phyloP scores from a whole-genome alignment of 495 filamentous ascomycete species.

The Aspergillus heteromorphus region DNA sequence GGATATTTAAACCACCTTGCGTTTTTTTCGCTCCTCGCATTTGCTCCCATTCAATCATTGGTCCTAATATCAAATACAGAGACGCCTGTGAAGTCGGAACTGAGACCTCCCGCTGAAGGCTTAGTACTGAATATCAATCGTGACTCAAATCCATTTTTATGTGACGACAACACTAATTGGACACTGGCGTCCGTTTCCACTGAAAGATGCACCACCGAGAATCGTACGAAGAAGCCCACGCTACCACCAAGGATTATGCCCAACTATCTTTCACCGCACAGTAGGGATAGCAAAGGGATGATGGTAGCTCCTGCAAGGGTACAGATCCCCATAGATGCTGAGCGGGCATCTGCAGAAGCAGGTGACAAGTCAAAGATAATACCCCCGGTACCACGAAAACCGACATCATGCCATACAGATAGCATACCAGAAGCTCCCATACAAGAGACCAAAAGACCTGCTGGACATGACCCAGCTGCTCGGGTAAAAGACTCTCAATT shows the following conservation, averaged over 20 bases:
- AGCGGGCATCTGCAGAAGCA: not conserved
- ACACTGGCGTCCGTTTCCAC: conserved; percentile 23
- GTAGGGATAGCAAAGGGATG: not conserved
- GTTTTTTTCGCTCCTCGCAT: too few relatives aligned
- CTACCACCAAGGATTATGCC: conserved; percentile 9
- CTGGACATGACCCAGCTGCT: not conserved
- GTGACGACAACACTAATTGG: conserved; percentile 72
- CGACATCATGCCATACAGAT: conserved; percentile 23
- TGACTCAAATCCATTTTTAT: conserved; percentile 74
- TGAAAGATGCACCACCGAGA: not conserved
- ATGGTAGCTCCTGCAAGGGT: not conserved
- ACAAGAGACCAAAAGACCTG: not conserved
- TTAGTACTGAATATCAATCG: conserved; percentile 64
- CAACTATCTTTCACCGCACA: not conserved
- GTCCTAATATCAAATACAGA: conserved; percentile 38
- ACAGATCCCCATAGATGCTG: not conserved
- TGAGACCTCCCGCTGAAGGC: conserved; percentile 57
- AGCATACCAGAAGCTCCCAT: not conserved
- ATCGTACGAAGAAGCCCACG: conserved; percentile 1
- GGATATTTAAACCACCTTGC: too few relatives aligned
- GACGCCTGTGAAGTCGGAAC: conserved; percentile 64
- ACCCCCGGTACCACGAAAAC: conserved; percentile 33
- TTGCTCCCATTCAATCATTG: too few relatives aligned
- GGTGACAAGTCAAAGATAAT: conserved; percentile 15
- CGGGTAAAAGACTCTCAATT: not conserved